A percentile compares a stretch with the other conserved stretches of the same genome.
phyloP scores from a whole-genome alignment of 768 basidiomycete genomes.

The Amylocystis lapponica region DNA sequence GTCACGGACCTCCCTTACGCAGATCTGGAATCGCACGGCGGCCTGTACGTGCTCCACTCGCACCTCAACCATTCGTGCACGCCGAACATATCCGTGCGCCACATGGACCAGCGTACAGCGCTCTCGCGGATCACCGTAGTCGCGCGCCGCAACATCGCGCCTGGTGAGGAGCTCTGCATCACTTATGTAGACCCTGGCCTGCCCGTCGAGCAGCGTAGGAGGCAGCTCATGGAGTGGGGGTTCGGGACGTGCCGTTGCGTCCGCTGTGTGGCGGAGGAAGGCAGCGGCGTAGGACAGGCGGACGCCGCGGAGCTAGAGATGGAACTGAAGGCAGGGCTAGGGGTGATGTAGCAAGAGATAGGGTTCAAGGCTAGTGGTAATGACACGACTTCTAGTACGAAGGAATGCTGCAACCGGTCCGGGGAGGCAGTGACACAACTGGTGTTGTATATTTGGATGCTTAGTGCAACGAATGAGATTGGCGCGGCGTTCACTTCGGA shows the following conservation, averaged over 20 bases:
- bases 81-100: slow-evolving; percentile 76
- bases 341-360: slow-evolving; percentile 35
- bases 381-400: no score
- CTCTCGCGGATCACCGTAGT: slow-evolving; percentile 72
- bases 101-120: slow-evolving; percentile 61
- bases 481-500: no score
- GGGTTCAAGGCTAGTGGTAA: no score
- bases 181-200: slow-evolving; percentile 74
- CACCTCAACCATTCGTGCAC: slow-evolving; percentile 83
- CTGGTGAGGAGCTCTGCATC: slow-evolving; percentile 71
- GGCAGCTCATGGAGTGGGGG: slow-evolving; percentile 63
- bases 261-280: slow-evolving; percentile 56
- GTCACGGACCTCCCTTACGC: slow-evolving; percentile 26
- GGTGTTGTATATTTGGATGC: no score
- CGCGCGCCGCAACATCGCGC: slow-evolving; percentile 56
- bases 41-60: slow-evolving; percentile 79
- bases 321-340: slow-evolving; percentile 61
- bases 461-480: no score
- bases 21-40: slow-evolving; percentile 74
- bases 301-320: slow-evolving; percentile 36
- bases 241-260: slow-evolving; percentile 66
- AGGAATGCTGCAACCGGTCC: no score
- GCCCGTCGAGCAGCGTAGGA: slow-evolving; percentile 38
- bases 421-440: no score
- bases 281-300: slow-evolving; percentile 12